Evolutionary conservation across 2,329 filamentous ascomycete genomes (phyloP).

Genomic region (Fusarium penzigii): DNA sequence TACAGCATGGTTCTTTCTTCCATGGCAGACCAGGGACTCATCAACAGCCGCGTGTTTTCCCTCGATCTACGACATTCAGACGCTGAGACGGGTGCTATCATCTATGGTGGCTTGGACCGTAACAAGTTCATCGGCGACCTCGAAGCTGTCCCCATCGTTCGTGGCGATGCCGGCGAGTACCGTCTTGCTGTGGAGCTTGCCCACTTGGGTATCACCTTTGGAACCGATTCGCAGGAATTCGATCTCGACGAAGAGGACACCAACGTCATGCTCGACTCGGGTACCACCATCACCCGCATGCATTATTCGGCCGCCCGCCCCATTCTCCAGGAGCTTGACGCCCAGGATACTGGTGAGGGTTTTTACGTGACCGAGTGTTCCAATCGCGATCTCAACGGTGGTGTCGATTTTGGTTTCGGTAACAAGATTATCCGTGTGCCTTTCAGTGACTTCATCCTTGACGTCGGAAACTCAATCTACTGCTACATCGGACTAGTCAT

Average conservation of each 20-base stretch:
- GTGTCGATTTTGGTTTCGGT: slow-evolving; percentile 51
- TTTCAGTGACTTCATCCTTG: slow-evolving; percentile 52
- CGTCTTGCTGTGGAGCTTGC: slow-evolving; percentile 39
- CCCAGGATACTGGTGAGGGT: slow-evolving; percentile 40
- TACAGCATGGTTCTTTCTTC: slow-evolving; percentile 58
- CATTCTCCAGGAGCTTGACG: slow-evolving; percentile 46
- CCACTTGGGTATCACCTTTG: slow-evolving; percentile 34
- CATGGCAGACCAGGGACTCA: slow-evolving; percentile 48
- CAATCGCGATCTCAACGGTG: slow-evolving; percentile 37
- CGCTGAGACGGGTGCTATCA: slow-evolving; percentile 47
- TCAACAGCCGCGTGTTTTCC: slow-evolving; percentile 51
- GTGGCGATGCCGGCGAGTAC: slow-evolving; percentile 36
- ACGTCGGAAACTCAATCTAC: slow-evolving; percentile 35
- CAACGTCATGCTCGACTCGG: slow-evolving; percentile 53
- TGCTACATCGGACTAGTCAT: slow-evolving; percentile 46
- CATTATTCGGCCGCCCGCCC: slow-evolving; percentile 43
- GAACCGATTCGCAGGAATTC: slow-evolving; percentile 24
- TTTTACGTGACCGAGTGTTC: slow-evolving; percentile 48
- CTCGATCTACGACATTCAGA: slow-evolving; percentile 50
- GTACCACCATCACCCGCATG: slow-evolving; percentile 51
- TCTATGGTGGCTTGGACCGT: slow-evolving; percentile 55
- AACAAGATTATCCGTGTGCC: slow-evolving; percentile 43
- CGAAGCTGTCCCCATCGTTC: slow-evolving; percentile 44
- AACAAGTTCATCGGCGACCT: slow-evolving; percentile 52
- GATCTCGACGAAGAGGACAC: slow-evolving; percentile 33